These are phyloP conservation scores for Pulveroboletus ravenelii DNA, from an alignment of 768 basidiomycete species.

Conservation along the genomic window DNA sequence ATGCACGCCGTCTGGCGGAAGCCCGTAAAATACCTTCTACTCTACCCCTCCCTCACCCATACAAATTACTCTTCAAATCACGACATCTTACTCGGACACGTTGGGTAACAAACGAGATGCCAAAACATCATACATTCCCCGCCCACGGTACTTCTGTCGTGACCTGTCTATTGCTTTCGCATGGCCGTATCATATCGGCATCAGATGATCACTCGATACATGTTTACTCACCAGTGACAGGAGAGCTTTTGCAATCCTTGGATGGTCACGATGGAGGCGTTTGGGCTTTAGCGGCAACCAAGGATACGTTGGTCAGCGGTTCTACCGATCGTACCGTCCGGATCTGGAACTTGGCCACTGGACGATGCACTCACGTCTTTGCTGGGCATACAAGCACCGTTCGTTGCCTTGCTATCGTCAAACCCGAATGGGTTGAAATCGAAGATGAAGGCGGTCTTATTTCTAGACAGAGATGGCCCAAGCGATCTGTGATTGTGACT, in stretches of 20 bases:
- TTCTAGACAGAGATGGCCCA: constrained; percentile 67
- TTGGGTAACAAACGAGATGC: constrained; percentile 72
- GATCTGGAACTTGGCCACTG: constrained; percentile 81
- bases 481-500: constrained; percentile 67
- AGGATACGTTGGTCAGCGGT: constrained; percentile 84
- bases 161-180: constrained; percentile 93
- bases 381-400: constrained; percentile 97
- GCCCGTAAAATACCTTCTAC: constrained; percentile 37
- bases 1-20: constrained; percentile 50
- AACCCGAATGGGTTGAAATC: constrained; percentile 81
- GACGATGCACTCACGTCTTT: constrained; percentile 87
- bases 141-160: constrained; percentile 90
- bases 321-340: constrained; percentile 92
- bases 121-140: constrained; percentile 75
- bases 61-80: constrained; percentile 91
- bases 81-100: constrained; percentile 74
- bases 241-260: constrained; percentile 66
- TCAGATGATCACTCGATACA: constrained; percentile 97
- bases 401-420: constrained; percentile 91
- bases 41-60: constrained; percentile 77
- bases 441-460: constrained; percentile 59
- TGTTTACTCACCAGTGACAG: constrained; percentile 85
- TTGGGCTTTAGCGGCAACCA: constrained; percentile 91
- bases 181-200: constrained; percentile 91
- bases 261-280: constrained; percentile 94